Percentiles rank a stretch among this genome's conserved stretches.
phyloP scores from a whole-genome alignment of 768 basidiomycete species.

The Leccinum boreale region DNA sequence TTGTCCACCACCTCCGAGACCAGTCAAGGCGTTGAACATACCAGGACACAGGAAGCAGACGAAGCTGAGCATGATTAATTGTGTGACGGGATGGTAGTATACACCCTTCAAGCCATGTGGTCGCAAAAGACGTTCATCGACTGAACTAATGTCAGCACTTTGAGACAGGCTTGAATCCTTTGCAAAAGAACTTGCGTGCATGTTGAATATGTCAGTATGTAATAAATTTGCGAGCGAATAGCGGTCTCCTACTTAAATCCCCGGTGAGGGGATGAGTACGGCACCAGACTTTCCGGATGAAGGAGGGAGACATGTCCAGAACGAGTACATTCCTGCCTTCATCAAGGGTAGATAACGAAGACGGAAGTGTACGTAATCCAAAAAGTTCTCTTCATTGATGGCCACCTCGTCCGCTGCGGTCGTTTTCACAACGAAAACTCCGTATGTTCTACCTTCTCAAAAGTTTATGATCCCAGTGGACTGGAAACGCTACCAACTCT shows the following conservation, averaged over 20 bases:
- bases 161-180: background rate
- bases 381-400: background rate
- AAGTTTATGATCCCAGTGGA: slow-evolving; percentile 89
- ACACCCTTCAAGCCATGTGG: slow-evolving; percentile 50
- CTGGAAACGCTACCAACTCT: slow-evolving; percentile 96
- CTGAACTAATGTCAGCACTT: background rate
- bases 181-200: background rate
- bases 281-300: background rate
- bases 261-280: background rate
- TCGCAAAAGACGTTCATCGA: slow-evolving; percentile 35
- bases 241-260: slow-evolving; percentile 5
- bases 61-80: slow-evolving; percentile 63
- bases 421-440: slow-evolving; percentile 18
- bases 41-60: slow-evolving; percentile 60
- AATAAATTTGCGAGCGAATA: background rate
- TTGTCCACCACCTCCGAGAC: slow-evolving; percentile 76
- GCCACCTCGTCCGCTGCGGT: slow-evolving; percentile 12
- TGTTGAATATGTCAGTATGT: background rate
- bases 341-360: no score
- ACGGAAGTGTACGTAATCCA: no score
- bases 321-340: background rate
- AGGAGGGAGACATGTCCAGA: background rate
- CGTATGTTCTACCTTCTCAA: slow-evolving; percentile 44
- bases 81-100: slow-evolving; percentile 56
- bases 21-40: slow-evolving; percentile 74